These are phyloP conservation scores for Capronia epimyces DNA, from an alignment of 2,329 filamentous ascomycete species.

Conservation along the genomic window DNA sequence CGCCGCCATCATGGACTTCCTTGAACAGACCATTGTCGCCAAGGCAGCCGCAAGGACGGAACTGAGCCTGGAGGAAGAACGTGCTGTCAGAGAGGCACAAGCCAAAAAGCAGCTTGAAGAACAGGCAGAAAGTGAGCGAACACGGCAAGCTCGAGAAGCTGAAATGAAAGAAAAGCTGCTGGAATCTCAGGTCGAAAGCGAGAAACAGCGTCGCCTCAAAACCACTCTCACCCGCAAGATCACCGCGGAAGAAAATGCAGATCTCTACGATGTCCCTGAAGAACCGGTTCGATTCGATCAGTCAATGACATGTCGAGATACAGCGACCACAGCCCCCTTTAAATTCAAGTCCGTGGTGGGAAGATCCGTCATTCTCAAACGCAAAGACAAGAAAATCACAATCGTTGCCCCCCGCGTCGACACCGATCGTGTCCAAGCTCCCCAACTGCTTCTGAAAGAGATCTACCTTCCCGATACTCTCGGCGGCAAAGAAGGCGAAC, in stretches of 20 bases:
- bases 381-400: conserved; percentile 59
- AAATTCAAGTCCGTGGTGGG: conserved; percentile 67
- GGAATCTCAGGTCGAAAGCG: conserved; percentile 21
- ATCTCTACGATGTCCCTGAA: conserved; percentile 19
- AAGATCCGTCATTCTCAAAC: conserved; percentile 60
- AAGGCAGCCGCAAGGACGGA: conserved; percentile 18
- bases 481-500: conserved; percentile 54
- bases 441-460: conserved; percentile 68
- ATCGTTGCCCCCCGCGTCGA: conserved; percentile 66
- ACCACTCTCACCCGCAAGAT: conserved; percentile 15
- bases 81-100: conserved; percentile 18
- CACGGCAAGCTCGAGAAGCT: conserved; percentile 22
- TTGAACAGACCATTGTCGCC: conserved; percentile 16
- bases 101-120: conserved; percentile 17
- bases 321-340: conserved; percentile 54
- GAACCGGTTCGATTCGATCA: conserved; percentile 41
- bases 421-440: conserved; percentile 51
- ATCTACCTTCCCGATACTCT: conserved; percentile 54
- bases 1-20: conserved; percentile 24
- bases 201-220: conserved; percentile 18
- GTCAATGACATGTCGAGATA: conserved; percentile 53
- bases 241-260: conserved; percentile 13
- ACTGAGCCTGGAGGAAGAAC: conserved; percentile 27
- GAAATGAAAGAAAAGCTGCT: conserved; percentile 22
- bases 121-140: conserved; percentile 16